These are phyloP conservation scores for Penicillium carneum DNA, from an alignment of 2,329 filamentous ascomycete genomes.

Conservation along the genomic window DNA sequence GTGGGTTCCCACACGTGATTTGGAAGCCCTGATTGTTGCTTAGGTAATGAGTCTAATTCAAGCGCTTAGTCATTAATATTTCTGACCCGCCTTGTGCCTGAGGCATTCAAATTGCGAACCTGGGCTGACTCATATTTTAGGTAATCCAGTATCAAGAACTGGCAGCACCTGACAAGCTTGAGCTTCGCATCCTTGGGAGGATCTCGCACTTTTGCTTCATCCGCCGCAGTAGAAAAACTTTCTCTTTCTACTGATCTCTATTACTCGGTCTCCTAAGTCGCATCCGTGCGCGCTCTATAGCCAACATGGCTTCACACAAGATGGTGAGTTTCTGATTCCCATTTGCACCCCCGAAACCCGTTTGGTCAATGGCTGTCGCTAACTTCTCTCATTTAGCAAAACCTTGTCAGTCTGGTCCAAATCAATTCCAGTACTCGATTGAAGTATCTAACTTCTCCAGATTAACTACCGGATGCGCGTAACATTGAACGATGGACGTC, in stretches of 20 bases:
- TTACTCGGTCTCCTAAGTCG: slow-evolving; percentile 50
- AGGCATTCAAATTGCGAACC: background rate
- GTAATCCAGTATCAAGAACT: slow-evolving; percentile 21
- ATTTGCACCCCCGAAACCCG: slow-evolving; percentile 22
- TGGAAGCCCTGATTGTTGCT: slow-evolving; percentile 16
- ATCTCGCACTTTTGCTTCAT: slow-evolving; percentile 31
- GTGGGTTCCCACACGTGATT: slow-evolving; percentile 35
- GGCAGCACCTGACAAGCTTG: slow-evolving; percentile 24
- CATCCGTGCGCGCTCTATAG: slow-evolving; percentile 53
- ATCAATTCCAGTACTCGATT: background rate
- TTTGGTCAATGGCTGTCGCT: slow-evolving; percentile 61
- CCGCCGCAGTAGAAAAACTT: slow-evolving; percentile 27
- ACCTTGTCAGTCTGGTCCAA: slow-evolving; percentile 62
- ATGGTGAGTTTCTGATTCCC: slow-evolving; percentile 75
- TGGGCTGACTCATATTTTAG: slow-evolving; percentile 14
- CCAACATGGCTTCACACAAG: slow-evolving; percentile 76
- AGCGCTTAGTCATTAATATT: background rate
- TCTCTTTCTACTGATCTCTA: slow-evolving; percentile 37
- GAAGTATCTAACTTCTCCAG: slow-evolving; percentile 65
- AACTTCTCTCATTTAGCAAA: slow-evolving; percentile 60
- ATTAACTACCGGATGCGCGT: slow-evolving; percentile 99
- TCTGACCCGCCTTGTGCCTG: background rate
- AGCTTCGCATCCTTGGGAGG: slow-evolving; percentile 28
- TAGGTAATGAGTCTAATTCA: background rate
- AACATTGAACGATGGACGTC: slow-evolving; percentile 90